Evolutionary conservation across 2,329 filamentous ascomycete species (phyloP).

Genomic region (Epichloe bromicola): DNA sequence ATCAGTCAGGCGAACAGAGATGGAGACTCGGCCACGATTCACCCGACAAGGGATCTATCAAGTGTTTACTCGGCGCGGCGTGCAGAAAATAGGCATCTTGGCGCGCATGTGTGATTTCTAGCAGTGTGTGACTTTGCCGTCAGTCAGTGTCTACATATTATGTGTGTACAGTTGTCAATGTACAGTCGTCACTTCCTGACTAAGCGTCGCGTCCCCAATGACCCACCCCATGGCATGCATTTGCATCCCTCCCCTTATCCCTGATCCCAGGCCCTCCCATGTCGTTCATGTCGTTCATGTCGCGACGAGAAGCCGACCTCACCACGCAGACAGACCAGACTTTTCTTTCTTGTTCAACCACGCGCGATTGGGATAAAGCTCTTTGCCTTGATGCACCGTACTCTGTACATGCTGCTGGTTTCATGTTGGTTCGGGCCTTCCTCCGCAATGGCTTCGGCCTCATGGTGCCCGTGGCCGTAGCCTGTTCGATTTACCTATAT

Average conservation of each 20-base stretch:
- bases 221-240: neutral
- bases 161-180: no score
- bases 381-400: slow-evolving; percentile 8
- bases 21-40: no score
- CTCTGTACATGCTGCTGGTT: slow-evolving; percentile 22
- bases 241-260: neutral
- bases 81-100: no score
- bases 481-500: slow-evolving; percentile 69
- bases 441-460: slow-evolving; percentile 45
- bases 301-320: neutral
- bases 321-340: neutral
- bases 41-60: no score
- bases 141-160: no score
- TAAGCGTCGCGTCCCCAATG: neutral
- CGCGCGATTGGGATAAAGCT: neutral
- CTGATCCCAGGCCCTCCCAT: neutral
- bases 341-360: neutral
- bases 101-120: no score
- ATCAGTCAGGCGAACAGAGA: no score
- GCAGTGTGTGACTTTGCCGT: no score
- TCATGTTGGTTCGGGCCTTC: slow-evolving; percentile 40
- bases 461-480: slow-evolving; percentile 48
- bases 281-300: no score
- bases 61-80: no score
- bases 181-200: neutral